Evolutionary conservation across 257 asterid species (phyloP).

Genomic region (Echites panduratus): DNA sequence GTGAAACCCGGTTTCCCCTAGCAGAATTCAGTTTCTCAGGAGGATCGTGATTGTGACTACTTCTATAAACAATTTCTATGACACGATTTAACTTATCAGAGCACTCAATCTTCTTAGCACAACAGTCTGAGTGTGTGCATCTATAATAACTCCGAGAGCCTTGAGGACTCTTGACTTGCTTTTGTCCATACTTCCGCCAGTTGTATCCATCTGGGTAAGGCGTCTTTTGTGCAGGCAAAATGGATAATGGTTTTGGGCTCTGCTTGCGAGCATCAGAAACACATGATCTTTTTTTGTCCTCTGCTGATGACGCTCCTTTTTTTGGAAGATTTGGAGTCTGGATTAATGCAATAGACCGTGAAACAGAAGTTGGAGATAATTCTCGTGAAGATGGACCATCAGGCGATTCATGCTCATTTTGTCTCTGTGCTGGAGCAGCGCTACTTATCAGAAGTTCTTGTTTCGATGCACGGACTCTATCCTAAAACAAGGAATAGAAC

Average conservation of each 20-base stretch:
- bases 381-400: constrained; percentile 37
- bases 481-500: constrained; percentile 29
- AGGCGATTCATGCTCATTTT: constrained; percentile 20
- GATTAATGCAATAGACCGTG: constrained; percentile 39
- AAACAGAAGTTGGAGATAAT: constrained; percentile 37
- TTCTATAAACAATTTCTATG: constrained; percentile 66
- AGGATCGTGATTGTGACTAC: constrained; percentile 86
- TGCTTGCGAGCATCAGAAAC: constrained; percentile 32
- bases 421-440: constrained; percentile 24
- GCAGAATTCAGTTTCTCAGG: constrained; percentile 50
- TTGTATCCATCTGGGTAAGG: constrained; percentile 74
- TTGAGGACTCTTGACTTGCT: constrained; percentile 94
- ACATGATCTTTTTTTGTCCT: constrained; percentile 26
- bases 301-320: constrained; percentile 23
- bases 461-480: constrained; percentile 26
- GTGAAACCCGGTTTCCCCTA: constrained; percentile 36
- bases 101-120: constrained; percentile 85
- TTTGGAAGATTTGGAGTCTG: constrained; percentile 35
- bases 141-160: constrained; percentile 93
- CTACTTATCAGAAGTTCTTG: constrained; percentile 25
- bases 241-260: constrained; percentile 29
- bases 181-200: constrained; percentile 97
- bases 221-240: constrained; percentile 35
- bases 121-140: constrained; percentile 75
- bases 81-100: constrained; percentile 49